Conservation (phyloP, 2,329 filamentous ascomycete genomes). For the Dactylellina haptotyla region DNA sequence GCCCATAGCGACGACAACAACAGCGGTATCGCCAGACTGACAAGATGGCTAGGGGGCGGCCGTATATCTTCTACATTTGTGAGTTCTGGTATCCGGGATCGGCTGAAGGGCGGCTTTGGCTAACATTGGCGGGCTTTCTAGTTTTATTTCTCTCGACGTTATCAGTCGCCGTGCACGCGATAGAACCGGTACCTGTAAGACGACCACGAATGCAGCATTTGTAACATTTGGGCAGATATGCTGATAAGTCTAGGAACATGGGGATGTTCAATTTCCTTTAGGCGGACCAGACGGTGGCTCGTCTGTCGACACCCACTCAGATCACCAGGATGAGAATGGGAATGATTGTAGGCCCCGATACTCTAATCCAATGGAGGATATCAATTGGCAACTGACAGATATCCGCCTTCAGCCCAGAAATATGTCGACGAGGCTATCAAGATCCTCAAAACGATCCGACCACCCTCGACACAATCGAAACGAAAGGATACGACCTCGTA, state of each 20-base stretch:
- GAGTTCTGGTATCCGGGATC: background rate
- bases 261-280: slow-evolving; percentile 36
- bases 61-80: slow-evolving; percentile 43
- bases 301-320: background rate
- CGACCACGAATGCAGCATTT: background rate
- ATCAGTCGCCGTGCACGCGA: slow-evolving; percentile 47
- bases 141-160: slow-evolving; percentile 45
- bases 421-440: slow-evolving; percentile 32
- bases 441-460: slow-evolving; percentile 28
- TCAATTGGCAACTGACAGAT: background rate
- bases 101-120: slow-evolving; percentile 6
- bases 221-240: background rate
- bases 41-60: slow-evolving; percentile 40
- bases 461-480: slow-evolving; percentile 20
- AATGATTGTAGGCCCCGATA: slow-evolving; percentile 22
- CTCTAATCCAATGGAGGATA: no score
- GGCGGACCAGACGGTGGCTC: slow-evolving; percentile 1
- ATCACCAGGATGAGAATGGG: background rate
- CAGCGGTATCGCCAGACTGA: slow-evolving; percentile 1
- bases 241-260: slow-evolving; percentile 37
- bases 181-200: slow-evolving; percentile 41
- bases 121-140: slow-evolving; percentile 13
- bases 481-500: slow-evolving; percentile 36
- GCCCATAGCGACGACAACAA: background rate
- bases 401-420: slow-evolving; percentile 20